Evolutionary conservation across 2,329 filamentous ascomycete species (phyloP).

Genomic region (Ophiostoma perfectum): DNA sequence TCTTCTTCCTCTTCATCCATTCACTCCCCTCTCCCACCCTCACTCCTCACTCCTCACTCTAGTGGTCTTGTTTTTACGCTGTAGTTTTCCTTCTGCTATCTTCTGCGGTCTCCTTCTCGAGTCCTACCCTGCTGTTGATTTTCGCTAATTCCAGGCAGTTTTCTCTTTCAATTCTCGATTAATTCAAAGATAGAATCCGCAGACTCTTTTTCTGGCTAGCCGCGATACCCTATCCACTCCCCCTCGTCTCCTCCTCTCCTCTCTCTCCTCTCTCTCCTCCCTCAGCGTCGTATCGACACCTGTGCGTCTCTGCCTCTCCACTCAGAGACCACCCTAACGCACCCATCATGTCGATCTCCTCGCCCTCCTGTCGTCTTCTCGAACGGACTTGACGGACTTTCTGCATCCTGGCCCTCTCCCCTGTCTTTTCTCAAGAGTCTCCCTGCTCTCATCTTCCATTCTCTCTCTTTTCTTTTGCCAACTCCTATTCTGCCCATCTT

Average conservation of each 20-base stretch:
- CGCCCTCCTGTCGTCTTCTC: not conserved
- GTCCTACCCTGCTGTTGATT: slow-evolving; percentile 1
- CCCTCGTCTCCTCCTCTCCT: not conserved
- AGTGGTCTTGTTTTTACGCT: slow-evolving; percentile 14
- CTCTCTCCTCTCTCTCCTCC: not conserved
- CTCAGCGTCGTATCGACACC: not conserved
- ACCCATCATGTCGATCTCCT: not conserved
- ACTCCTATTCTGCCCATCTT: not conserved
- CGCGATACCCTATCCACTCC: not conserved
- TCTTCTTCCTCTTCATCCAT: not conserved
- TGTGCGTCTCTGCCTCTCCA: not conserved
- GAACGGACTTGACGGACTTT: slow-evolving; percentile 1
- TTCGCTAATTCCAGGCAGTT: not conserved
- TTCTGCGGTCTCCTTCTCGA: not conserved
- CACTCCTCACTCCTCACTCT: not conserved
- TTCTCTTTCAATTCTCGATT: too few relatives aligned
- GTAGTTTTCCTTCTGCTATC: not conserved
- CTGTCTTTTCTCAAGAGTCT: not conserved
- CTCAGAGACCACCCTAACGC: not conserved
- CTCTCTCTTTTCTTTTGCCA: not conserved
- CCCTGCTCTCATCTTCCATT: not conserved
- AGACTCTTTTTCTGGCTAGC: not conserved
- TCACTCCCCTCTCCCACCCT: not conserved
- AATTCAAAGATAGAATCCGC: too few relatives aligned
- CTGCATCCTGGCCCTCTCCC: not conserved